These are phyloP conservation scores for Chenopodium album DNA, from an alignment of 148 eudicot species.

Conservation along the genomic window DNA sequence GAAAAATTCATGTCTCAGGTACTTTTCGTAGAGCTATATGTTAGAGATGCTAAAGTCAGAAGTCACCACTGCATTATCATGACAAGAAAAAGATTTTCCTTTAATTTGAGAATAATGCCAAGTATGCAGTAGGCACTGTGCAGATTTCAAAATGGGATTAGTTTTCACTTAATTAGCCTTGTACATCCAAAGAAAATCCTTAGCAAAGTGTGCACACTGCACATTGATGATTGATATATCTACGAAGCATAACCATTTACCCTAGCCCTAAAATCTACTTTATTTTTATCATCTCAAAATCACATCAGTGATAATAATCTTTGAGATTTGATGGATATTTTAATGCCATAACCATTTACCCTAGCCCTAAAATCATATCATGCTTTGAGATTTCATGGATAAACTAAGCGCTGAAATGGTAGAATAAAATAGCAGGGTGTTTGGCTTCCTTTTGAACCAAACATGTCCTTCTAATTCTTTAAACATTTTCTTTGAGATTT, in stretches of 20 bases:
- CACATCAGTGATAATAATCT: not conserved
- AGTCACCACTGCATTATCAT: not conserved
- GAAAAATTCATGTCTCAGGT: constrained; percentile 62
- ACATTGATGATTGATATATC: too few relatives aligned
- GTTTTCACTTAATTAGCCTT: not conserved
- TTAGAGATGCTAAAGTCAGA: not conserved
- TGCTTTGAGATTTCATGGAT: too few relatives aligned
- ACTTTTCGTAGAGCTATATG: not conserved
- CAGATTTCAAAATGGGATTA: not conserved
- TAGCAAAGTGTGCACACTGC: too few relatives aligned
- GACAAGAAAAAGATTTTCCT: not conserved
- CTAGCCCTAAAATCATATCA: too few relatives aligned
- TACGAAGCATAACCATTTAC: too few relatives aligned
- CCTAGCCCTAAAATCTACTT: too few relatives aligned
- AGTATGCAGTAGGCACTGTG: not conserved
- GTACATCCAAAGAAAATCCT: too few relatives aligned
- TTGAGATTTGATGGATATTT: too few relatives aligned
- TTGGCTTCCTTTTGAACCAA: not conserved
- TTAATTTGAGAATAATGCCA: not conserved
- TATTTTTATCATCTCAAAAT: not conserved
- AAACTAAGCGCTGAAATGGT: not conserved
- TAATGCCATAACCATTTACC: too few relatives aligned
- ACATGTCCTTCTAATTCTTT: not conserved
- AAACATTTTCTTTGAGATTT: not conserved
- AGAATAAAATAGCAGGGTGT: not conserved